These are phyloP conservation scores for Inga oerstediana DNA, from an alignment of 306 rosid genomes.

Conservation along the genomic window DNA sequence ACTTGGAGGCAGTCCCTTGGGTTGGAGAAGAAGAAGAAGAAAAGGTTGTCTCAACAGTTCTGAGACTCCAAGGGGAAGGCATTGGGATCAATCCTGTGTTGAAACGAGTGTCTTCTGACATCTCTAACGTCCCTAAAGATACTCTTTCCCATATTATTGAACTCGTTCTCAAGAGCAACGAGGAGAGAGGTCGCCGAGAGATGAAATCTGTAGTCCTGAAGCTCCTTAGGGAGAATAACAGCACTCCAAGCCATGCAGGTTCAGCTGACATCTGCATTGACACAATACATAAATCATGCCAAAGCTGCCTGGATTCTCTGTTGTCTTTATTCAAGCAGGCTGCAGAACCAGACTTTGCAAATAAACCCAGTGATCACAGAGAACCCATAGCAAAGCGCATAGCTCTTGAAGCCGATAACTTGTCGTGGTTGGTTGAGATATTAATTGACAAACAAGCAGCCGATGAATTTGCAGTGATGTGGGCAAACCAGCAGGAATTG, in stretches of 20 bases:
- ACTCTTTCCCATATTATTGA: slow-evolving; percentile 74
- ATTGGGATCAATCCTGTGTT: slow-evolving; percentile 70
- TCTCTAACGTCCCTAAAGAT: slow-evolving; percentile 62
- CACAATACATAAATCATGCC: slow-evolving; percentile 63
- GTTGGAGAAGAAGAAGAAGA: slow-evolving; percentile 96
- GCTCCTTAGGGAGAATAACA: slow-evolving; percentile 79
- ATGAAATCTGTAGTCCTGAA: slow-evolving; percentile 85
- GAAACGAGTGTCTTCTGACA: slow-evolving; percentile 85
- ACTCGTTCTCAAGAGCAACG: slow-evolving; percentile 87
- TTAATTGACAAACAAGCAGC: slow-evolving; percentile 82
- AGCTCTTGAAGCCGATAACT: slow-evolving; percentile 80
- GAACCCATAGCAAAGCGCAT: slow-evolving; percentile 68
- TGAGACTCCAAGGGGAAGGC: slow-evolving; percentile 76
- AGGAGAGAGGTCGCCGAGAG: slow-evolving; percentile 88
- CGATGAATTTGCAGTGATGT: slow-evolving; percentile 73
- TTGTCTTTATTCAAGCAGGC: slow-evolving; percentile 71
- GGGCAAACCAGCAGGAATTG: slow-evolving; percentile 86
- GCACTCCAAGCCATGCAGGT: slow-evolving; percentile 46
- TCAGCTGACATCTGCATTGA: slow-evolving; percentile 63
- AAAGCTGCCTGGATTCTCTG: slow-evolving; percentile 61
- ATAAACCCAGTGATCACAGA: slow-evolving; percentile 44
- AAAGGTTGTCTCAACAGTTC: slow-evolving; percentile 74
- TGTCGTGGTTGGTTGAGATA: slow-evolving; percentile 88
- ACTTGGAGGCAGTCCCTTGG: slow-evolving; percentile 98
- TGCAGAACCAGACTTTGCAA: slow-evolving; percentile 53